Percentiles rank a stretch among this genome's conserved stretches.
These are phyloP conservation scores for Leccinum subgranulosum DNA, from an alignment of 768 basidiomycete genomes.

Conservation along the genomic window DNA sequence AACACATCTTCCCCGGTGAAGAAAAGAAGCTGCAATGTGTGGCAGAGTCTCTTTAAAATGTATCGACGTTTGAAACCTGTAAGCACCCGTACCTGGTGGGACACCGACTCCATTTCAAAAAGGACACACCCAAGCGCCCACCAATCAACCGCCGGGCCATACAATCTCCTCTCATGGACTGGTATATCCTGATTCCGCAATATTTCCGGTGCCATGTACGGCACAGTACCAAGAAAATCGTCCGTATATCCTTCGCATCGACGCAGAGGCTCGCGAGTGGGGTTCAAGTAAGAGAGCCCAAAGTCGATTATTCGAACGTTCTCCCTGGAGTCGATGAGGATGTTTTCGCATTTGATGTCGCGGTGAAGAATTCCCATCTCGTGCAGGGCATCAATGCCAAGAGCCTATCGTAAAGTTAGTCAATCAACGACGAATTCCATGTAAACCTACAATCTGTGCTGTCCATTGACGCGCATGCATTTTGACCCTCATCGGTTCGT, in stretches of 20 bases:
- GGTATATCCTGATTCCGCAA: conserved; percentile 23
- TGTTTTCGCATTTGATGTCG: conserved; percentile 69
- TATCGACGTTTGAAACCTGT: background rate
- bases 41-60: background rate
- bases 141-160: conserved; percentile 37
- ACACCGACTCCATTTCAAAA: conserved; percentile 35
- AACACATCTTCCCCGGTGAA: conserved; percentile 19
- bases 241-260: conserved; percentile 13
- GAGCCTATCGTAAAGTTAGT: conserved; percentile 27
- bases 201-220: conserved; percentile 43
- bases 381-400: conserved; percentile 47
- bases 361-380: conserved; percentile 62
- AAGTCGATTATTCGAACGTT: conserved; percentile 44
- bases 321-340: conserved; percentile 47
- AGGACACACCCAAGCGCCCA: conserved; percentile 42
- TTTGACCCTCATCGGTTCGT: conserved; percentile 20
- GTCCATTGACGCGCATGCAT: conserved; percentile 37
- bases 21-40: conserved; percentile 32
- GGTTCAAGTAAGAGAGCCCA: conserved; percentile 31
- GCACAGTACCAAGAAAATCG: conserved; percentile 33
- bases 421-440: background rate
- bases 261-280: conserved; percentile 9
- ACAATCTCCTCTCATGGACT: conserved; percentile 12
- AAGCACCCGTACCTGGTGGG: conserved; percentile 20
- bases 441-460: conserved; percentile 36